Percentiles rank a stretch among this genome's conserved stretches.
These are phyloP conservation scores for Elongisporangium senticosum DNA, from an alignment of 352 stramenopile genomes.

Conservation along the genomic window DNA sequence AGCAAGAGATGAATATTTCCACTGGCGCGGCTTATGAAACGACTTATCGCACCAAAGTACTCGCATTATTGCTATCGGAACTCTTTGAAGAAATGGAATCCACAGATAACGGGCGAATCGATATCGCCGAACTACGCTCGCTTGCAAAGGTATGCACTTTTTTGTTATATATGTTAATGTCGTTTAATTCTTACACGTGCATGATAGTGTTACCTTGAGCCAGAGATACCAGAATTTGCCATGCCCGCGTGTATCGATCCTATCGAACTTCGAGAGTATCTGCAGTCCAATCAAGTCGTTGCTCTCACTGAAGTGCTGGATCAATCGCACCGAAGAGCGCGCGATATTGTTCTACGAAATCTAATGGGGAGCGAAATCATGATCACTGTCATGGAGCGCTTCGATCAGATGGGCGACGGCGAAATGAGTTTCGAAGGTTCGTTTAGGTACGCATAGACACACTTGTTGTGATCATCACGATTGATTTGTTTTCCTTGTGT, in stretches of 20 bases:
- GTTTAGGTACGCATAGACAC: not conserved
- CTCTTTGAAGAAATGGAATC: constrained; percentile 71
- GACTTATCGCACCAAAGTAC: constrained; percentile 29
- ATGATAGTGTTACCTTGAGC: constrained; percentile 1
- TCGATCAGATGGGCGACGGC: constrained; percentile 45
- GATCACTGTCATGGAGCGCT: constrained; percentile 27
- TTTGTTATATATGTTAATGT: not conserved
- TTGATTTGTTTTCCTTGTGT: not conserved
- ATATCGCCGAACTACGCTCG: constrained; percentile 65
- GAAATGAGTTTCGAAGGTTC: constrained; percentile 59
- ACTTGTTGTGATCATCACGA: not conserved
- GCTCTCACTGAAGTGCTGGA: constrained; percentile 19
- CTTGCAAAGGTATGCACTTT: constrained; percentile 31
- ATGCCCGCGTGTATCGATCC: constrained; percentile 12
- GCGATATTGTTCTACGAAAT: constrained; percentile 22
- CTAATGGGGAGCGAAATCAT: constrained; percentile 44
- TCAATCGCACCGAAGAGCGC: constrained; percentile 14
- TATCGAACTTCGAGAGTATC: constrained; percentile 8
- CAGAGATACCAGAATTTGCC: constrained; percentile 2
- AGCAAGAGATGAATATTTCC: not conserved
- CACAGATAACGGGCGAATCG: constrained; percentile 49
- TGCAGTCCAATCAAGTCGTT: constrained; percentile 13
- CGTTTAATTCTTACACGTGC: not conserved
- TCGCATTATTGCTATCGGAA: constrained; percentile 42
- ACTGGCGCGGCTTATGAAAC: constrained; percentile 2